These are phyloP conservation scores for Wickerhamiella cacticola DNA, from an alignment of 805 yeast genomes.

Conservation along the genomic window DNA sequence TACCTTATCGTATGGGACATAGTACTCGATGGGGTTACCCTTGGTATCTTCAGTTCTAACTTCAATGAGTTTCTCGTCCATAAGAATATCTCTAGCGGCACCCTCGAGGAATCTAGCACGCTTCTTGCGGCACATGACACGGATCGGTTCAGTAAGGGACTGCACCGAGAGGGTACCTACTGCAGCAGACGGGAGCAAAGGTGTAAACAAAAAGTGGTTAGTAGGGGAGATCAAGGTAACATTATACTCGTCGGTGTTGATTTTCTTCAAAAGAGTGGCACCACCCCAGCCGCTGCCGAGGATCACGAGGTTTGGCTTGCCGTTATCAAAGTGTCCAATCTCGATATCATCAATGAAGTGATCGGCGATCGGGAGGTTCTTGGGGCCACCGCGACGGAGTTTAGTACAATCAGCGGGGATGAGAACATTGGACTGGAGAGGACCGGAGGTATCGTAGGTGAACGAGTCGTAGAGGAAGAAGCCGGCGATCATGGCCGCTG, in stretches of 20 bases:
- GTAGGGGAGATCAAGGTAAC: conserved; percentile 58
- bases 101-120: conserved; percentile 55
- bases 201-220: conserved; percentile 57
- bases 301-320: conserved; percentile 46
- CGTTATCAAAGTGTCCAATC: conserved; percentile 33
- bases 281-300: conserved; percentile 67
- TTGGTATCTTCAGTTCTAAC: conserved; percentile 36
- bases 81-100: conserved; percentile 45
- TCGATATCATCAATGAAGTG: conserved; percentile 49
- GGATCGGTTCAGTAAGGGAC: conserved; percentile 51
- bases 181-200: conserved; percentile 57
- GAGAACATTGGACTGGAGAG: conserved; percentile 32
- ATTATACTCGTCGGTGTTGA: conserved; percentile 45
- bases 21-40: conserved; percentile 35
- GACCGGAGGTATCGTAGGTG: conserved; percentile 36
- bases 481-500: conserved; percentile 29
- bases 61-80: conserved; percentile 45
- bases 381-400: conserved; percentile 57
- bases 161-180: conserved; percentile 58
- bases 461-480: conserved; percentile 56
- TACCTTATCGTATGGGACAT: conserved; percentile 60
- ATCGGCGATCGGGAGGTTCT: conserved; percentile 50
- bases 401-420: conserved; percentile 43
- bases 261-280: conserved; percentile 42
- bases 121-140: conserved; percentile 41